Conservation (phyloP, 1,284 basidiomycete species). For the Fomitopsis betulina region DNA sequence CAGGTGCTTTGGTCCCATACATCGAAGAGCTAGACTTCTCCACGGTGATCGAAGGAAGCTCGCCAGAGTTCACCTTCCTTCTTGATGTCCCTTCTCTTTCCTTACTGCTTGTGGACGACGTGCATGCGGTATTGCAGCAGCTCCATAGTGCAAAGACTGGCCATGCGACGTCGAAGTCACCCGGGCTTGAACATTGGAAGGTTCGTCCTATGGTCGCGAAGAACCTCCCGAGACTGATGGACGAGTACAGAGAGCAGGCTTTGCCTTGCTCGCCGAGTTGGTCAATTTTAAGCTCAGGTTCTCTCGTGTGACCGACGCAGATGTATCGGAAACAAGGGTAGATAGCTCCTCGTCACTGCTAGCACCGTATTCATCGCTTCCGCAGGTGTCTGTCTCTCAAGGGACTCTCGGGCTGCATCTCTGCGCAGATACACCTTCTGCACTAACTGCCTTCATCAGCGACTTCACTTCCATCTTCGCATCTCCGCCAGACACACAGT, state of each 20-base stretch:
- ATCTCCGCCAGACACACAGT: slow-evolving; percentile 34
- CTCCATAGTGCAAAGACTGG: slow-evolving; percentile 1
- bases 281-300: slow-evolving; percentile 41
- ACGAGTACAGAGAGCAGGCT: slow-evolving; percentile 45
- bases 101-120: slow-evolving; percentile 64
- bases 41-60: slow-evolving; percentile 70
- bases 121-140: slow-evolving; percentile 29
- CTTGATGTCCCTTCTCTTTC: slow-evolving; percentile 41
- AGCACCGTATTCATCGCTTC: neutral
- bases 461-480: slow-evolving; percentile 42
- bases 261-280: slow-evolving; percentile 65
- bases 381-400: slow-evolving; percentile 45
- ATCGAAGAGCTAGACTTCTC: slow-evolving; percentile 63
- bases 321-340: slow-evolving; percentile 37
- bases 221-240: slow-evolving; percentile 9
- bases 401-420: slow-evolving; percentile 51
- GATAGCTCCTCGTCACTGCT: slow-evolving; percentile 8
- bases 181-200: slow-evolving; percentile 62
- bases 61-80: slow-evolving; percentile 49
- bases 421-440: slow-evolving; percentile 64
- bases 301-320: slow-evolving; percentile 27
- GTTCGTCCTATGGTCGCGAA: slow-evolving; percentile 35
- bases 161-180: neutral
- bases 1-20: slow-evolving; percentile 64
- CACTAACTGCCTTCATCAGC: slow-evolving; percentile 46